These are phyloP conservation scores for Coleophoma cylindrospora DNA, from an alignment of 2,329 filamentous ascomycete species.

Conservation along the genomic window DNA sequence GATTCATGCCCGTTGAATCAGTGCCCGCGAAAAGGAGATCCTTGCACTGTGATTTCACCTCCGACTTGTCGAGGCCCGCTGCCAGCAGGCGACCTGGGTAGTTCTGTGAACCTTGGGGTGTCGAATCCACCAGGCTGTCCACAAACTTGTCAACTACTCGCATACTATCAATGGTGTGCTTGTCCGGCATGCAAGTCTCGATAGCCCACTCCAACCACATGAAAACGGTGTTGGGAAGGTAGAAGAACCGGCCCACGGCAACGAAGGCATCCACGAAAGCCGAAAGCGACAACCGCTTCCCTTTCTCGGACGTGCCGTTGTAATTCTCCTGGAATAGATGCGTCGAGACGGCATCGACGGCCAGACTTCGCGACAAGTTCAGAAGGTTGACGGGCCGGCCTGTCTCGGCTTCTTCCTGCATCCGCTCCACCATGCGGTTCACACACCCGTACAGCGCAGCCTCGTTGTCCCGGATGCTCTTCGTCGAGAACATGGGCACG, in stretches of 20 bases:
- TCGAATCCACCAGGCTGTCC: conserved; percentile 27
- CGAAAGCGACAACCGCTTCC: conserved; percentile 32
- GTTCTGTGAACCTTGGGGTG: conserved; percentile 30
- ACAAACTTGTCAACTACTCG: conserved; percentile 37
- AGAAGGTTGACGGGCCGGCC: conserved; percentile 39
- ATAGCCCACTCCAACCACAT: conserved; percentile 24
- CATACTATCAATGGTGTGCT: conserved; percentile 27
- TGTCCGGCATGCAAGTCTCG: conserved; percentile 30
- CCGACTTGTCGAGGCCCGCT: conserved; percentile 34
- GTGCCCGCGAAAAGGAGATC: conserved; percentile 51
- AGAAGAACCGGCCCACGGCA: conserved; percentile 48
- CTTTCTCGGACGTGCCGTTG: conserved; percentile 30
- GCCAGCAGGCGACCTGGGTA: conserved; percentile 43
- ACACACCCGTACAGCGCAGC: conserved; percentile 34
- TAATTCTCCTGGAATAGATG: conserved; percentile 49
- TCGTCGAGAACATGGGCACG: conserved; percentile 41
- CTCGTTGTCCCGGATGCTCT: conserved; percentile 34
- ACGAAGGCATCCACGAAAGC: conserved; percentile 50
- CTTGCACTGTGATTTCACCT: conserved; percentile 45
- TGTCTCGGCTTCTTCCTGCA: conserved; percentile 29
- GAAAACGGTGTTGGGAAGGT: conserved; percentile 39
- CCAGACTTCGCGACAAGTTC: conserved; percentile 41
- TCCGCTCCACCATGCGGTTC: conserved; percentile 33
- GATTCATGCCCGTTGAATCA: conserved; percentile 46
- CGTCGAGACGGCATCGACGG: conserved; percentile 47